Evolutionary conservation across 2,329 filamentous ascomycete species (phyloP), one percentile per base, ranked within the genome.

Genomic region (Thielaviopsis euricoi): DNA sequence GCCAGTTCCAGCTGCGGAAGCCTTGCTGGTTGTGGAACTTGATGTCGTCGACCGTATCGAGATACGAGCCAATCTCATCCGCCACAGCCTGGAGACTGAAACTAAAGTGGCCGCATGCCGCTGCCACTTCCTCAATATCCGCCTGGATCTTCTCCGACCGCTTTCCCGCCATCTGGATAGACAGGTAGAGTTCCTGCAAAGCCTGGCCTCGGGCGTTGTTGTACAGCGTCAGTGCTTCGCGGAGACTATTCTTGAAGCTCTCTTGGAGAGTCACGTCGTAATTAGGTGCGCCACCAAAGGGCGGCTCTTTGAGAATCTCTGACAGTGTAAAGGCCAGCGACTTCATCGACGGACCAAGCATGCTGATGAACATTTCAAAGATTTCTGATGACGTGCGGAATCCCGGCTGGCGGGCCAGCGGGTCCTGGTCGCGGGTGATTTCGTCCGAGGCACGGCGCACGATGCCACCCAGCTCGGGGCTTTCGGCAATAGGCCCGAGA

Each of bases 101-200:
- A 66, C 87, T 91, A 67, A 97, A 98, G 70, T 97, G 90, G 0
- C 93, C 91, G 66, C 93, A 98, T 58, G 90, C 94, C n/a, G 93
- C 91, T 48, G 91, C 90, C 12, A 97, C 90, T 69, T 98, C 93
- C 68, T 98, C 93, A 59, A 95, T 89, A 68, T 97, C 93, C 2
- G 91, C 93, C 66, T 94, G 85, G 9, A 91, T 78, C 61, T 86
- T 85, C 56, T 88, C 77, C 0, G 85, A 83, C 49, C 82, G 78
- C 2, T 82, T 74, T 59, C 81, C 81, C 12, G 80, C 81, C 46
- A 89, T 75, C 64, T 89, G 83, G 61, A 89, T 89, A 55, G 80
- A 86, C 62, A 80, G 82, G 69, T 98, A 97, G 0, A 98, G 76
- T 59, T 86, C 78, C 58, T 83, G 77, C 6, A 98, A 73, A 0